Evolutionary conservation across 148 eudicot genomes (phyloP).

Genomic region (Vaccinium macrocarpon): DNA sequence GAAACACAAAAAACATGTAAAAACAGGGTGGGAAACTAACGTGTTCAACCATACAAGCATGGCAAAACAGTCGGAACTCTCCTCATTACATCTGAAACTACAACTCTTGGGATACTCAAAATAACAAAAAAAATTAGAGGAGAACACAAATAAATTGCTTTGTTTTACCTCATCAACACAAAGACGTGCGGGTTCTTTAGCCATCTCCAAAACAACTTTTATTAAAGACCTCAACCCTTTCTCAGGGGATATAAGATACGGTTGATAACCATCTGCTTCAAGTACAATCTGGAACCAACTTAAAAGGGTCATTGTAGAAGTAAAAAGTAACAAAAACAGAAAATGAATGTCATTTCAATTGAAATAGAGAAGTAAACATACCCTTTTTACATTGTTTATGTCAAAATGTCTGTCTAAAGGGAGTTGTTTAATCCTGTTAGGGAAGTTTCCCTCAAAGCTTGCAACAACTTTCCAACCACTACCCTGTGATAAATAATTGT

Average conservation of each 20-base stretch:
- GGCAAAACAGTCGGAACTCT: background rate
- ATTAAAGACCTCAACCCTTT: slow-evolving; percentile 94
- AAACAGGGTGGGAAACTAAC: background rate
- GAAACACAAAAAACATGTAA: background rate
- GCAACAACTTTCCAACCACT: slow-evolving; percentile 95
- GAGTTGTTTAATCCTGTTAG: slow-evolving; percentile 93
- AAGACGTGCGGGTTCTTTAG: slow-evolving; percentile 95
- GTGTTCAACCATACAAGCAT: background rate
- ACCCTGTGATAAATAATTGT: slow-evolving; percentile 53
- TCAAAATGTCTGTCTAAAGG: slow-evolving; percentile 97
- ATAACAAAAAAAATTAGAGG: background rate
- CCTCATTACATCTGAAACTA: background rate
- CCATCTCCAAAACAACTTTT: slow-evolving; percentile 82
- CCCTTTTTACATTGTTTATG: slow-evolving; percentile 94
- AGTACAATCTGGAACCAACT: slow-evolving; percentile 66
- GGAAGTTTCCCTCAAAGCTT: slow-evolving; percentile 95
- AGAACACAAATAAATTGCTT: background rate
- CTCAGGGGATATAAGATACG: slow-evolving; percentile 98
- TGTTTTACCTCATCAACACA: slow-evolving; percentile 95
- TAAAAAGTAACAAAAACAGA: background rate
- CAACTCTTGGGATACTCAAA: background rate
- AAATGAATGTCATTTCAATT: background rate
- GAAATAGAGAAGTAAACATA: slow-evolving; percentile 21
- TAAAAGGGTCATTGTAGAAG: slow-evolving; percentile 17
- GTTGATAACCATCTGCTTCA: slow-evolving; percentile 99